A percentile compares a stretch with the other conserved stretches of the same genome.
phyloP scores from a whole-genome alignment of 2,329 filamentous ascomycete species.

The Bipolaris bicolor region DNA sequence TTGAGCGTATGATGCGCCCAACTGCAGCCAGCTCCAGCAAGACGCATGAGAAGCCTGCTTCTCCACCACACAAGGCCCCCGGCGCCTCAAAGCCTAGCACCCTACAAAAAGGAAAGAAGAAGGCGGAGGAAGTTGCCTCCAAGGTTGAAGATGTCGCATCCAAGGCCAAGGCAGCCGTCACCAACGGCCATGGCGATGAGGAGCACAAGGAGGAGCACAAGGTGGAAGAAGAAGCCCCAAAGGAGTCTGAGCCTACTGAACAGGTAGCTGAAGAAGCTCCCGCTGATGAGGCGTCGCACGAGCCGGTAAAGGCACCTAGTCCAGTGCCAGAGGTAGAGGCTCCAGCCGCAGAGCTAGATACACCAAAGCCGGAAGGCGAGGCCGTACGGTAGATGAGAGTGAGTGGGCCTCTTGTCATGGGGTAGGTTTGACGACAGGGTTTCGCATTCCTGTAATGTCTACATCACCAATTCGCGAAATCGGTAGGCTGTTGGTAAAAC shows the following conservation, averaged over 20 bases:
- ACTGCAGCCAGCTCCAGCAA: conserved; percentile 73
- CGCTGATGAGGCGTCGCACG: conserved; percentile 7
- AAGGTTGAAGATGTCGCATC: conserved; percentile 44
- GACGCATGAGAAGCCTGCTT: conserved; percentile 52
- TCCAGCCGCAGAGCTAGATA: conserved; percentile 31
- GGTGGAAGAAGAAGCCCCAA: conserved; percentile 18
- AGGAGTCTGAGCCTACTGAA: conserved; percentile 16
- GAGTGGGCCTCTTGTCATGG: background rate
- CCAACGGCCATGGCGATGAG: conserved; percentile 31
- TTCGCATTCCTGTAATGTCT: background rate
- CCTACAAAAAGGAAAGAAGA: conserved; percentile 46
- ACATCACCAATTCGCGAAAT: conserved; percentile 1
- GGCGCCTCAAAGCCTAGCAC: conserved; percentile 32
- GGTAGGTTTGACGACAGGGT: background rate
- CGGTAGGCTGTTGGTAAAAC: background rate
- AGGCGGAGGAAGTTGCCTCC: conserved; percentile 42
- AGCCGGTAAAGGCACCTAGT: conserved; percentile 18
- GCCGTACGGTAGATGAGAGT: conserved; percentile 27
- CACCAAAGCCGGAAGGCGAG: conserved; percentile 31
- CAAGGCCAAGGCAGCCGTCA: conserved; percentile 45
- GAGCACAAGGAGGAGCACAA: conserved; percentile 23
- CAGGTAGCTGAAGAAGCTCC: conserved; percentile 14
- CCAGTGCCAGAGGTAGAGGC: conserved; percentile 31
- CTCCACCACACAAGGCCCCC: conserved; percentile 43
- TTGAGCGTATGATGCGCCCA: conserved; percentile 82